phyloP scores from a whole-genome alignment of 2,329 filamentous ascomycete species.

The Fusarium mangiferae region DNA sequence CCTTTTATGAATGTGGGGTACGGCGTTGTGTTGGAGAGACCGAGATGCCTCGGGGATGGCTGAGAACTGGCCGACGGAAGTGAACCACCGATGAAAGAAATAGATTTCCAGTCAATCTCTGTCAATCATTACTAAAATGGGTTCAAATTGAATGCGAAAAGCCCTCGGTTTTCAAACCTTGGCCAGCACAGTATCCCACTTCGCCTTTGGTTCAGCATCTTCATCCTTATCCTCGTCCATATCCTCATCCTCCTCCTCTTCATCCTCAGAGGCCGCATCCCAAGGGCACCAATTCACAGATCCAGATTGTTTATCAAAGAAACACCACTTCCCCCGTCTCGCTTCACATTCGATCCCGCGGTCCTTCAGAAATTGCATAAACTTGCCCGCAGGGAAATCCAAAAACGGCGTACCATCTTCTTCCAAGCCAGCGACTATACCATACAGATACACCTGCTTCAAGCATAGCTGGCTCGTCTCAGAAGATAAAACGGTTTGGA shows the following conservation, averaged over 20 bases:
- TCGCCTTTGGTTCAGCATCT: neutral
- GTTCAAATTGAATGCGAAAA: no score
- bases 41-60: neutral
- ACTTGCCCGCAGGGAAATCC: neutral
- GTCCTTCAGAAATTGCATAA: neutral
- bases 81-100: accelerated
- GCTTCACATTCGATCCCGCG: conserved; percentile 8
- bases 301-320: neutral
- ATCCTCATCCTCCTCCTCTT: accelerated
- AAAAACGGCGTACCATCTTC: neutral
- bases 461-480: neutral
- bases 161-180: neutral
- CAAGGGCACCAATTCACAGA: neutral
- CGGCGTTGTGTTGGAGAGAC: neutral
- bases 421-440: neutral
- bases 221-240: neutral
- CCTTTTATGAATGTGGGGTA: neutral
- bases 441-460: conserved; percentile 10
- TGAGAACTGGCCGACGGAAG: neutral
- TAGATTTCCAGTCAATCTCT: no score
- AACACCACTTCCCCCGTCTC: conserved; percentile 22
- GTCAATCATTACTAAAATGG: accelerated
- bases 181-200: neutral
- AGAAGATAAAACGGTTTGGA: neutral
- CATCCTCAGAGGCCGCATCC: neutral